A percentile compares a stretch with the other conserved stretches of the same genome.
phyloP scores from a whole-genome alignment of 441 rosid species.

The Pelargonium citronellum region DNA sequence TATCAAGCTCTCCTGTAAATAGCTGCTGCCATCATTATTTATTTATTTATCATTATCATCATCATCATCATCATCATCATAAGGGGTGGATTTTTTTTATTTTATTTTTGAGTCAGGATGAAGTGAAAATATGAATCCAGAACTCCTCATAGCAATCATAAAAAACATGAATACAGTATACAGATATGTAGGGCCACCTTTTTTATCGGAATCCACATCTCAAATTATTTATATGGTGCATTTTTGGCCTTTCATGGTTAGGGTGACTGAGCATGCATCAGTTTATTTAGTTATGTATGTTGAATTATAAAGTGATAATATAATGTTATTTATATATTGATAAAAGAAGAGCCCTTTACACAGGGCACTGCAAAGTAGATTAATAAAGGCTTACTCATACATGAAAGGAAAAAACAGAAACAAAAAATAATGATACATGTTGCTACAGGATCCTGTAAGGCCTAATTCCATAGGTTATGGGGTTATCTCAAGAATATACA shows the following conservation, averaged over 20 bases:
- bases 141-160: neutral
- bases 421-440: too few relatives aligned
- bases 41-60: neutral
- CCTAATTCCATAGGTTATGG: too few relatives aligned
- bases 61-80: too few relatives aligned
- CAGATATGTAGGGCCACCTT: neutral
- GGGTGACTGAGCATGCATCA: constrained; percentile 1
- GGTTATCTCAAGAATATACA: neutral
- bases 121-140: neutral
- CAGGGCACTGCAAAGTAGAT: too few relatives aligned
- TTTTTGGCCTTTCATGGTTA: neutral
- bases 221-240: neutral
- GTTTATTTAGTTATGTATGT: too few relatives aligned
- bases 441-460: too few relatives aligned
- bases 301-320: too few relatives aligned
- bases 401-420: too few relatives aligned
- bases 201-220: neutral
- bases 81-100: too few relatives aligned
- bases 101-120: neutral
- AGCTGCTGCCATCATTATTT: neutral
- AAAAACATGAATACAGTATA: neutral
- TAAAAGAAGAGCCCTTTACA: too few relatives aligned
- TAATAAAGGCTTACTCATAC: too few relatives aligned
- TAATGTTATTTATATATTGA: too few relatives aligned
- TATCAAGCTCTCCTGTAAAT: neutral